Evolutionary conservation across 139 green algal species (phyloP).

Genomic region (Gonium pectorale): DNA sequence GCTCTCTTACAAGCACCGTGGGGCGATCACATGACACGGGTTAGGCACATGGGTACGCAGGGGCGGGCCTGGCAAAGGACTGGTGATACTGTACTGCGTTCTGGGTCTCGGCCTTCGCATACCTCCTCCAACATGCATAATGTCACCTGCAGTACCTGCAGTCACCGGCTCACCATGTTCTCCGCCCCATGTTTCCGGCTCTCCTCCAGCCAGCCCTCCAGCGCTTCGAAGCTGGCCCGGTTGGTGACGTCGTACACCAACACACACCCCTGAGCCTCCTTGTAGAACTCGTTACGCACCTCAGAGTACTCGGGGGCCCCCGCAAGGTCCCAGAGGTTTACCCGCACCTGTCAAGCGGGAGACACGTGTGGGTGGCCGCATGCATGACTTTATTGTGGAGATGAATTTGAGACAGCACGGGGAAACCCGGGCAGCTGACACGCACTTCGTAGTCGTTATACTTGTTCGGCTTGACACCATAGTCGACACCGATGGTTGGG

Average conservation of each 20-base stretch:
- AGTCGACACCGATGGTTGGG: slow-evolving; percentile 81
- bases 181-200: slow-evolving; percentile 50
- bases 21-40: too few relatives aligned
- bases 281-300: slow-evolving; percentile 81
- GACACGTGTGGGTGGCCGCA: too few relatives aligned
- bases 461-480: slow-evolving; percentile 75
- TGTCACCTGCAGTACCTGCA: neutral
- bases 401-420: too few relatives aligned
- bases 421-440: too few relatives aligned
- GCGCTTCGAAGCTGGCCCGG: slow-evolving; percentile 64
- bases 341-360: slow-evolving; percentile 66
- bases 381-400: too few relatives aligned
- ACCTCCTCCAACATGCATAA: too few relatives aligned
- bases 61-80: too few relatives aligned
- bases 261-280: slow-evolving; percentile 65
- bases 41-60: too few relatives aligned
- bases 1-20: too few relatives aligned
- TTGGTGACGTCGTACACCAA: slow-evolving; percentile 67
- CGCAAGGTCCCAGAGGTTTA: slow-evolving; percentile 80
- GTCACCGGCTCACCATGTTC: slow-evolving; percentile 56
- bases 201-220: slow-evolving; percentile 69
- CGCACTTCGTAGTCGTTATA: slow-evolving; percentile 67
- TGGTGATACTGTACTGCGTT: too few relatives aligned
- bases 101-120: too few relatives aligned
- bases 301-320: slow-evolving; percentile 66